Percentiles rank a stretch among this genome's conserved stretches.
Conservation (phyloP, 225 moss, liverwort and hornwort species). For the Marchantia polymorpha region DNA sequence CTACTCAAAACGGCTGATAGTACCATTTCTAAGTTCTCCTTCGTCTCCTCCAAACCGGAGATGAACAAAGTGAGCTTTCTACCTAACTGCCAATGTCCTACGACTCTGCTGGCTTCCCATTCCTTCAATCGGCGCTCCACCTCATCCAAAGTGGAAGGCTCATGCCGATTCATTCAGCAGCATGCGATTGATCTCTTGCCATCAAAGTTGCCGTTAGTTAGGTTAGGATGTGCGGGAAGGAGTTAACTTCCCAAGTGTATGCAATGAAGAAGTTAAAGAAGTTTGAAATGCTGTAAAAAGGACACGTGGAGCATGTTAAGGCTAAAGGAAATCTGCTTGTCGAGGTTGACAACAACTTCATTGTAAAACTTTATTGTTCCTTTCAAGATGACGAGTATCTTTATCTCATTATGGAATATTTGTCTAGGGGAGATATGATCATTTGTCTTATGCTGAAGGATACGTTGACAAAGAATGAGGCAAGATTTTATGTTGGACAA, state of each 20-base stretch:
- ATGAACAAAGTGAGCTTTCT: no score
- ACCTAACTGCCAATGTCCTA: no score
- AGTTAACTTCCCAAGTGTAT: slow-evolving; percentile 79
- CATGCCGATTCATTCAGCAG: no score
- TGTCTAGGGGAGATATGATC: slow-evolving; percentile 99
- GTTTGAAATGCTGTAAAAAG: slow-evolving; percentile 93
- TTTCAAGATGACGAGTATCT: slow-evolving; percentile 93
- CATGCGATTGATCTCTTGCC: no score
- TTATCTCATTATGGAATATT: slow-evolving; percentile 96
- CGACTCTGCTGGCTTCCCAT: no score
- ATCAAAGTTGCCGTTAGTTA: not conserved
- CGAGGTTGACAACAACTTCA: slow-evolving; percentile 96
- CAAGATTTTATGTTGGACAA: slow-evolving; percentile 94
- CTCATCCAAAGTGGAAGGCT: no score
- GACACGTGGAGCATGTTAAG: slow-evolving; percentile 98
- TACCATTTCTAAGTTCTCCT: no score
- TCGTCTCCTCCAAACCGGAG: no score
- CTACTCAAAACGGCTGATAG: no score
- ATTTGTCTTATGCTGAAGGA: slow-evolving; percentile 96
- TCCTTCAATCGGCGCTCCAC: no score
- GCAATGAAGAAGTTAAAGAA: slow-evolving; percentile 99
- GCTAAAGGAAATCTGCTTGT: slow-evolving; percentile 91
- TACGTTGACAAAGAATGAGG: slow-evolving; percentile 83
- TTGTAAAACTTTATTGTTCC: slow-evolving; percentile 87
- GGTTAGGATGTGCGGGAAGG: slow-evolving; percentile 92